A percentile compares a stretch with the other conserved stretches of the same genome.
phyloP scores from a whole-genome alignment of 306 rosid species.

The Castanea mollissima region DNA sequence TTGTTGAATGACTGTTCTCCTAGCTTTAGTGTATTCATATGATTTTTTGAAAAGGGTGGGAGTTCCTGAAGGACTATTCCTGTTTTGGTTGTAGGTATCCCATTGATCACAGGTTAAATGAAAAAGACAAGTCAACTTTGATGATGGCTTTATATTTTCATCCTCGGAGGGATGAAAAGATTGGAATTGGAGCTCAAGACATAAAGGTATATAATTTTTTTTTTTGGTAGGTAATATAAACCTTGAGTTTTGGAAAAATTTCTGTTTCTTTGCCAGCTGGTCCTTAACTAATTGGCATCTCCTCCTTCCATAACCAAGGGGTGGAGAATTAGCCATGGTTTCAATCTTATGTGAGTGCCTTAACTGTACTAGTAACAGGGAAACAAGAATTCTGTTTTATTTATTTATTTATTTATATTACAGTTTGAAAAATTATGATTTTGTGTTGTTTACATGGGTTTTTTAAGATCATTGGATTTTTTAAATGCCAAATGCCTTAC shows the following conservation, averaged over 20 bases:
- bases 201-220: conserved; percentile 52
- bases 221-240: not conserved
- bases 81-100: conserved; percentile 55
- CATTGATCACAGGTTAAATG: conserved; percentile 51
- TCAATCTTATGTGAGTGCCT: not conserved
- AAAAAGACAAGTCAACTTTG: conserved; percentile 53
- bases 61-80: conserved; percentile 10
- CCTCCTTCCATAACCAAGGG: not conserved
- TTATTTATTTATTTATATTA: not conserved
- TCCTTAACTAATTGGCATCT: not conserved
- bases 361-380: too few relatives aligned
- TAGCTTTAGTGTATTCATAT: not conserved
- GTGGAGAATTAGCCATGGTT: not conserved
- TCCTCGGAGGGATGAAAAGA: conserved; percentile 57
- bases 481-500: too few relatives aligned
- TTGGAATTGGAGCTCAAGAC: conserved; percentile 57
- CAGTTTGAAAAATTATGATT: too few relatives aligned
- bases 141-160: conserved; percentile 66
- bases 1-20: not conserved
- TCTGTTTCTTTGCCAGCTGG: not conserved
- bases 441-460: too few relatives aligned
- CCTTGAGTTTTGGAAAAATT: not conserved
- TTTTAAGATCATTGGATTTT: too few relatives aligned
- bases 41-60: not conserved
- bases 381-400: too few relatives aligned